Evolutionary conservation across 495 filamentous ascomycete genomes (phyloP), one percentile per base, ranked within the genome.

Genomic region (Pseudoneurospora amorphoporcata): DNA sequence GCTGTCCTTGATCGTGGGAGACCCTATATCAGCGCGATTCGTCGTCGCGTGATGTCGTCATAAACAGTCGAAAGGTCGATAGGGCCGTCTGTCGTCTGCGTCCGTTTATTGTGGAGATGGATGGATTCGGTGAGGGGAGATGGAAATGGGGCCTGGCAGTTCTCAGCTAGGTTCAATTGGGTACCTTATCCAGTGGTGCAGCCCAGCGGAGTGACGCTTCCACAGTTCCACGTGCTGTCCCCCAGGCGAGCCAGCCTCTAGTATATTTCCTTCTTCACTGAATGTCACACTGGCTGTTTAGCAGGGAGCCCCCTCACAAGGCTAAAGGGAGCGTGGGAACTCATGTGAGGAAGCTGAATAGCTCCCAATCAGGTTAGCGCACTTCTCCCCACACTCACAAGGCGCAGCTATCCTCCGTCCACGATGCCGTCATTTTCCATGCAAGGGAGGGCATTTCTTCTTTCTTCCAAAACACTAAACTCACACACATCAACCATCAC

Each of bases 351-450:
- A 58, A 58, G 47, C 47, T 58, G 47, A 58, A 58, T 7, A 65
- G 53, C 53, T 35, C 53, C 53, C 23, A 37, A 35, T 35, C 32
- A 16, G 53, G 53, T 65, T 65, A 65, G 53, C 53, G 53, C 53
- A 35, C 6, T 65, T 65, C 53, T 65, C 53, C 53, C 29, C 53
- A 65, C 53, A 65, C 53, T 65, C 53, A 65, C 53, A 65, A 65
- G 29, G n/a, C 43, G 43, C 43, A 47, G 43, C 43, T 70, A 23
- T 42, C 38, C n/a, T 32, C 39, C 23, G 23, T 23, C 23, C 39
- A 32, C 69, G 14, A 70, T 70, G 39, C 69, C 69, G 69, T 70
- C 69, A 70, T 70, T 45, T 7, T 70, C 19, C 8, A 58, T 35
- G 39, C 69, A 70, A 37, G 5, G 35, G 35, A 37, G 14, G 53